Conservation (phyloP, 2,329 filamentous ascomycete species). For the Neonectria coccinea region DNA sequence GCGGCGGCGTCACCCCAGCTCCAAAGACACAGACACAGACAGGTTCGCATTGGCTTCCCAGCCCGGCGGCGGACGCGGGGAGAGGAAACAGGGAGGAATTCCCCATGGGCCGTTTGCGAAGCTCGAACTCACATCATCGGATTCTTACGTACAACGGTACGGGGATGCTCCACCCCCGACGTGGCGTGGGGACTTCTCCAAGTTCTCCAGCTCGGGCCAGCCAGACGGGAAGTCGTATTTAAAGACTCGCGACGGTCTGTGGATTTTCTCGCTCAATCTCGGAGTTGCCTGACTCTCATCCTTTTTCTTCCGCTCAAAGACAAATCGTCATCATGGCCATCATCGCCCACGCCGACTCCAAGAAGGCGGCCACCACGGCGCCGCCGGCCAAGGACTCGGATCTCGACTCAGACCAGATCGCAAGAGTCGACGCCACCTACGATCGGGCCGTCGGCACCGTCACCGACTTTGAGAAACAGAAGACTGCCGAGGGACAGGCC, state of each 20-base stretch:
- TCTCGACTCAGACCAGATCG: neutral
- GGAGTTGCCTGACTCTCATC: neutral
- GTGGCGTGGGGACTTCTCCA: slow-evolving; percentile 1
- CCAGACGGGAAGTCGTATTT: neutral
- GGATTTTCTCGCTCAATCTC: neutral
- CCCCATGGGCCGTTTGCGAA: neutral
- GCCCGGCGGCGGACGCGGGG: neutral
- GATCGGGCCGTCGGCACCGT: slow-evolving; percentile 6
- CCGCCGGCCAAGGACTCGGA: neutral
- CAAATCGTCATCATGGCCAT: neutral
- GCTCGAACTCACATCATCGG: neutral
- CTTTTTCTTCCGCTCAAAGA: neutral
- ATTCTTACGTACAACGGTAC: slow-evolving; percentile 1
- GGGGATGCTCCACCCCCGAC: neutral
- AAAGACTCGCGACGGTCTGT: neutral
- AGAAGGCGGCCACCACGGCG: neutral
- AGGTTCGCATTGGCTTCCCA: neutral
- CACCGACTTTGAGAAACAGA: slow-evolving; percentile 34
- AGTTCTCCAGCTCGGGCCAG: neutral
- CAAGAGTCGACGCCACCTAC: neutral
- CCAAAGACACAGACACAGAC: neutral
- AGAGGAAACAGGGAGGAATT: neutral
- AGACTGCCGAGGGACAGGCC: slow-evolving; percentile 23
- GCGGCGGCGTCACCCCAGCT: neutral
- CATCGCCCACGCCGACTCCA: neutral